Conservation (phyloP, 768 basidiomycete species). For the Termitomyces sp. region DNA sequence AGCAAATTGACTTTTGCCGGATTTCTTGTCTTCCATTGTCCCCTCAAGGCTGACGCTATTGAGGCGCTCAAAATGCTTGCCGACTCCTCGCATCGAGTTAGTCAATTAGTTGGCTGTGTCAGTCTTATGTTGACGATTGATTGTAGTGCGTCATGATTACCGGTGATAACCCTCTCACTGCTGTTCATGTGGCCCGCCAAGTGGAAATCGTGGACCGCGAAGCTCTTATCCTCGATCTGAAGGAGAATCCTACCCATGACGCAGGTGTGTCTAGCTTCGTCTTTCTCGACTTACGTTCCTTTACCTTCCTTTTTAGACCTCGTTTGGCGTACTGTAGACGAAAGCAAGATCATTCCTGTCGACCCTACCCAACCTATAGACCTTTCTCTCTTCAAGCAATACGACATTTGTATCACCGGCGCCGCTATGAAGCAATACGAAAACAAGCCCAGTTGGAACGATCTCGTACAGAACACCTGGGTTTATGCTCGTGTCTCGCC, state of each 20-base stretch:
- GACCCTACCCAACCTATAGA: conserved; percentile 80
- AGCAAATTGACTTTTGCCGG: conserved; percentile 81
- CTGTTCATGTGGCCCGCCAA: conserved; percentile 91
- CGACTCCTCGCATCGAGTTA: conserved; percentile 92
- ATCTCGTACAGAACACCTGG: conserved; percentile 93
- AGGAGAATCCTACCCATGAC: conserved; percentile 72
- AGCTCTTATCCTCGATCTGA: conserved; percentile 86
- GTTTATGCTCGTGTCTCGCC: conserved; percentile 99
- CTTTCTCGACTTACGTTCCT: neutral
- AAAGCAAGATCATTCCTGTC: conserved; percentile 83
- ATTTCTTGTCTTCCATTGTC: conserved; percentile 98
- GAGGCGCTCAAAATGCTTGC: conserved; percentile 89
- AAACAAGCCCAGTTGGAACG: conserved; percentile 62
- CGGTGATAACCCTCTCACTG: conserved; percentile 96
- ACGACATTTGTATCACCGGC: conserved; percentile 97
- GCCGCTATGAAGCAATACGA: conserved; percentile 89
- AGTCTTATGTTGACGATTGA: neutral
- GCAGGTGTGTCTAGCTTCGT: conserved; percentile 45
- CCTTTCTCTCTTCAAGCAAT: conserved; percentile 69
- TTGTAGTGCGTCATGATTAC: conserved; percentile 97
- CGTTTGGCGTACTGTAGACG: conserved; percentile 92
- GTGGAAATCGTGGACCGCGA: conserved; percentile 98
- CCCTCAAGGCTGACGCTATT: conserved; percentile 91
- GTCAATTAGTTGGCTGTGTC: conserved; percentile 23
- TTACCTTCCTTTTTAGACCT: conserved; percentile 50